Evolutionary conservation across 768 basidiomycete genomes (phyloP).

Genomic region (Tylopilus cervinicoccineus): DNA sequence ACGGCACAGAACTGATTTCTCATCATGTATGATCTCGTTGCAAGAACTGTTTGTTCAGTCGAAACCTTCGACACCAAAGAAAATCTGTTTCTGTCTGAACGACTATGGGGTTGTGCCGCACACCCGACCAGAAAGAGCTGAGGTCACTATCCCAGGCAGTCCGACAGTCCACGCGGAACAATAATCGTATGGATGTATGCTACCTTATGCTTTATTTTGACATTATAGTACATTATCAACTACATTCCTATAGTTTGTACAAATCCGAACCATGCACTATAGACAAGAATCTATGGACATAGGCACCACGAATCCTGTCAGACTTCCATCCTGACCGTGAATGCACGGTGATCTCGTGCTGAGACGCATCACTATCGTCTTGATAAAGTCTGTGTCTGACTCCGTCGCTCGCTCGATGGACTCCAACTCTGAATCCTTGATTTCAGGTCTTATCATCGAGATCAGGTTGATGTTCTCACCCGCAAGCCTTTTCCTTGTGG

Average conservation of each 20-base stretch:
- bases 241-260: conserved; percentile 12
- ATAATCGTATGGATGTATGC: conserved; percentile 13
- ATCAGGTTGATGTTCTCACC: too few relatives aligned
- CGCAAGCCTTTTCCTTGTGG: too few relatives aligned
- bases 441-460: too few relatives aligned
- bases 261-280: conserved; percentile 3
- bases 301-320: neutral
- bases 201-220: conserved; percentile 6
- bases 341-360: too few relatives aligned
- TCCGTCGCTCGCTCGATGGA: too few relatives aligned
- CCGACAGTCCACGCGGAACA: conserved; percentile 17
- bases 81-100: conserved; percentile 5
- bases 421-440: too few relatives aligned
- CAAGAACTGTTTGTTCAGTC: conserved; percentile 21
- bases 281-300: neutral
- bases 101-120: neutral
- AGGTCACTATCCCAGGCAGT: conserved; percentile 20
- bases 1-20: conserved; percentile 9
- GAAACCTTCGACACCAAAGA: conserved; percentile 5
- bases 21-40: conserved; percentile 15
- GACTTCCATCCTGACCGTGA: neutral
- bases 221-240: conserved; percentile 9
- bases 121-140: conserved; percentile 8
- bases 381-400: too few relatives aligned
- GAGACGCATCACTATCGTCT: too few relatives aligned